Conservation (phyloP, 177 flowering plant species). For the Tripterygium wilfordii region DNA sequence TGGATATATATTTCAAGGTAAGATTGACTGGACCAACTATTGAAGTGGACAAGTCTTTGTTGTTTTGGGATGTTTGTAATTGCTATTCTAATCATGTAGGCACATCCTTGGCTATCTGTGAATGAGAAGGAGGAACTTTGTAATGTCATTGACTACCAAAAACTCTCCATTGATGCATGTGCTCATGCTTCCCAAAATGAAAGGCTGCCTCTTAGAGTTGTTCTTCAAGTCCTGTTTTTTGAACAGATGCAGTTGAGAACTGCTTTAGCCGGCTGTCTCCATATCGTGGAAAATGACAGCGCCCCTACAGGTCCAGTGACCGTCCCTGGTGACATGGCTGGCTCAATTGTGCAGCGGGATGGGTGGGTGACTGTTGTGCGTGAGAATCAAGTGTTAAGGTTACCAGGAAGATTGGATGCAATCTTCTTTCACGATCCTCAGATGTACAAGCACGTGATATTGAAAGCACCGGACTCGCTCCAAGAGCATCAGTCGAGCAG, state of each 20-base stretch:
- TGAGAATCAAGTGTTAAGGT: conserved; percentile 67
- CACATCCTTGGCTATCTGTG: conserved; percentile 85
- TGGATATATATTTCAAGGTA: conserved; percentile 92
- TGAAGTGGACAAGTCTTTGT: background rate
- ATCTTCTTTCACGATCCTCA: conserved; percentile 47
- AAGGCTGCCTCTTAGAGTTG: conserved; percentile 71
- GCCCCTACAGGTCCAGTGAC: conserved; percentile 34
- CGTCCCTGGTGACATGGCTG: conserved; percentile 27
- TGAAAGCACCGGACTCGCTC: conserved; percentile 39
- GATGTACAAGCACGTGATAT: conserved; percentile 34
- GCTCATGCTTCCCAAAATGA: conserved; percentile 92
- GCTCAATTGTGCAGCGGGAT: conserved; percentile 58
- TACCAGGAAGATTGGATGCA: conserved; percentile 57
- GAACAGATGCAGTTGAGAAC: conserved; percentile 88
- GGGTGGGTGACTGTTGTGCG: conserved; percentile 87
- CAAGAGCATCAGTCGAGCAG: conserved; percentile 56
- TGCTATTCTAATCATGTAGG: conserved; percentile 40
- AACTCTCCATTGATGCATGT: conserved; percentile 93
- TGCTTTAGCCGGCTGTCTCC: conserved; percentile 58
- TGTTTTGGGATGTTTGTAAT: conserved; percentile 1
- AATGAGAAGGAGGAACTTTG: conserved; percentile 72
- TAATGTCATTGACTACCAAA: conserved; percentile 68
- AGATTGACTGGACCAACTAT: conserved; percentile 8
- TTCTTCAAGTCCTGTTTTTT: conserved; percentile 87
- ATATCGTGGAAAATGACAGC: conserved; percentile 41